phyloP scores from a whole-genome alignment of 139 green algal genomes.

The Axilococcus clingmanii region DNA sequence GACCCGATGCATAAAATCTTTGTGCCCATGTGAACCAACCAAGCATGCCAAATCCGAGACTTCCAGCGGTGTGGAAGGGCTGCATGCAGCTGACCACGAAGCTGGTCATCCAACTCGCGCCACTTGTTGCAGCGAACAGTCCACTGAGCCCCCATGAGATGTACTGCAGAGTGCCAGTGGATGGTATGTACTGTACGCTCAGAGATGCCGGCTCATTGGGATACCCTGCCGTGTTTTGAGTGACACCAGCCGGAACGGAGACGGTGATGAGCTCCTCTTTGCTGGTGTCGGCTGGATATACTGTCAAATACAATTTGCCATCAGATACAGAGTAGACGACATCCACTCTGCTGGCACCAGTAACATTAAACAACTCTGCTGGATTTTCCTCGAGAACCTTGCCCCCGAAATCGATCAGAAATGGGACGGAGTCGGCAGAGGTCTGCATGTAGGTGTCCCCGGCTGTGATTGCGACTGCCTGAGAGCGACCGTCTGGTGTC shows the following conservation, averaged over 20 bases:
- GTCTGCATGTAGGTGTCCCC: background rate
- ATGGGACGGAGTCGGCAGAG: background rate
- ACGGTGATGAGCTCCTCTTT: constrained; percentile 5
- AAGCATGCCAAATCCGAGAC: constrained; percentile 4
- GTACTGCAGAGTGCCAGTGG: background rate
- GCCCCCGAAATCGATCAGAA: constrained; percentile 7
- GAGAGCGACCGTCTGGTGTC: background rate
- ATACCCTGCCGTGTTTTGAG: background rate
- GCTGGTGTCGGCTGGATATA: background rate
- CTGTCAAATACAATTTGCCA: constrained; percentile 6
- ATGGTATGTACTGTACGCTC: constrained; percentile 3
- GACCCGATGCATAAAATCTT: constrained; percentile 6
- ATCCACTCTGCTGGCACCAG: constrained; percentile 1
- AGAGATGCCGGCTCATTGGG: background rate
- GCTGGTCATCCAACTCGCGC: background rate
- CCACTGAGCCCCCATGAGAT: constrained; percentile 1
- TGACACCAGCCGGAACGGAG: background rate
- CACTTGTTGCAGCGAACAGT: constrained; percentile 1
- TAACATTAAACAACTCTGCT: constrained; percentile 9
- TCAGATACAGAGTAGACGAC: constrained; percentile 1
- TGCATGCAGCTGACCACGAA: constrained; percentile 6
- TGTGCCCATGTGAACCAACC: constrained; percentile 7
- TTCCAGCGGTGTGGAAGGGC: constrained; percentile 5
- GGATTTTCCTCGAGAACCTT: constrained; percentile 6
- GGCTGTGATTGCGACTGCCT: background rate